Percentiles rank a stretch among this genome's conserved stretches.
Conservation (phyloP, 1,284 basidiomycete genomes). For the Ganoderma resinaceum region DNA sequence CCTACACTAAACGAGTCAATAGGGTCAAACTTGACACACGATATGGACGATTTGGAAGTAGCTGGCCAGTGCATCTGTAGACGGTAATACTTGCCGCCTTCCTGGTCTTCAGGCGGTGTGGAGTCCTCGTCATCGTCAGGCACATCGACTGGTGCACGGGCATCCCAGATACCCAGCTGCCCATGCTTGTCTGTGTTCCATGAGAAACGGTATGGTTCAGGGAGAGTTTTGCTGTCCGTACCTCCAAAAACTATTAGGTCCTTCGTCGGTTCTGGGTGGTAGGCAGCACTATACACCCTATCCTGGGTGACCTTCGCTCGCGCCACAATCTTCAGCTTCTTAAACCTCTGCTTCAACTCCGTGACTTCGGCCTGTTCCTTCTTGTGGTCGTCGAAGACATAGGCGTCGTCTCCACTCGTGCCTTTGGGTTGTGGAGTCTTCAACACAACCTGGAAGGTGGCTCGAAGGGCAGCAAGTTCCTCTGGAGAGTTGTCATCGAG, state of each 20-base stretch:
- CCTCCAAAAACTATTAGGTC: slow-evolving; percentile 84
- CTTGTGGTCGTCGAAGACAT: slow-evolving; percentile 50
- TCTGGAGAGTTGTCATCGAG: slow-evolving; percentile 54
- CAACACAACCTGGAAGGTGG: slow-evolving; percentile 49
- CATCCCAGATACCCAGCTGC: slow-evolving; percentile 83
- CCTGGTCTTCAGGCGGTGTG: slow-evolving; percentile 46
- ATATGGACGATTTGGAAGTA: slow-evolving; percentile 78
- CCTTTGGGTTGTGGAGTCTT: slow-evolving; percentile 46
- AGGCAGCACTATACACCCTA: slow-evolving; percentile 75
- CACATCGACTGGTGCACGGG: slow-evolving; percentile 69
- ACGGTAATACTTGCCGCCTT: slow-evolving; percentile 80
- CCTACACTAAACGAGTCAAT: slow-evolving; percentile 70
- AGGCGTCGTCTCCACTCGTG: slow-evolving; percentile 56
- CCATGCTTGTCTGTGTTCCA: slow-evolving; percentile 72
- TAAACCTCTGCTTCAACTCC: slow-evolving; percentile 59
- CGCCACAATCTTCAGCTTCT: slow-evolving; percentile 65
- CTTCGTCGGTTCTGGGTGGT: slow-evolving; percentile 81
- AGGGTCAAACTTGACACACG: slow-evolving; percentile 76
- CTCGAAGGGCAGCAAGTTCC: slow-evolving; percentile 53
- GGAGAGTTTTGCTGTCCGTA: slow-evolving; percentile 37
- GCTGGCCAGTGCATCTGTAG: slow-evolving; percentile 85
- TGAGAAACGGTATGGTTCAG: background rate
- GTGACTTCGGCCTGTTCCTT: slow-evolving; percentile 54
- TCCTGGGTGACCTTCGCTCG: slow-evolving; percentile 80
- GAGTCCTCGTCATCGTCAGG: slow-evolving; percentile 68